Evolutionary conservation across 805 yeast genomes (phyloP).

Genomic region (Tetrapisispora pingtungensis): DNA sequence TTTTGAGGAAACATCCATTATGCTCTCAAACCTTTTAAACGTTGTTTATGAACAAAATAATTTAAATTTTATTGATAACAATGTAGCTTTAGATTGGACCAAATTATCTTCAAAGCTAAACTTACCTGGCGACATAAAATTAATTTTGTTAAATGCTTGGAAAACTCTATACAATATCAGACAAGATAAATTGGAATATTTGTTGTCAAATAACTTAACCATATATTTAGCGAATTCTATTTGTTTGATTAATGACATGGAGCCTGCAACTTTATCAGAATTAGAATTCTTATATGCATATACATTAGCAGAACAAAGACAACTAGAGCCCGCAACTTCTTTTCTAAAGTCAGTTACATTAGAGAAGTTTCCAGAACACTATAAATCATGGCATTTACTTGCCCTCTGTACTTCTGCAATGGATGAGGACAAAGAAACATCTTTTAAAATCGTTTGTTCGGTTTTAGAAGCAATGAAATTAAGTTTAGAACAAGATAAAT

Average conservation of each 20-base stretch:
- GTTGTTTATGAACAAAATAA: constrained; percentile 10
- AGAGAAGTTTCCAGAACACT: constrained; percentile 42
- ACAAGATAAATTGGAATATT: constrained; percentile 9
- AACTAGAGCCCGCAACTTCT: constrained; percentile 35
- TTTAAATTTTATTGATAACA: constrained; percentile 4
- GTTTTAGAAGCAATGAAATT: constrained; percentile 39
- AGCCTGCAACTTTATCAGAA: constrained; percentile 6
- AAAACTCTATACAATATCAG: constrained; percentile 13
- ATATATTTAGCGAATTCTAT: constrained; percentile 22
- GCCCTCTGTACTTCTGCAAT: constrained; percentile 49
- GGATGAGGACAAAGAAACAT: constrained; percentile 44
- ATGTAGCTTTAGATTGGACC: constrained; percentile 15
- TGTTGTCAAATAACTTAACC: constrained; percentile 11
- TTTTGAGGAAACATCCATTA: constrained; percentile 6
- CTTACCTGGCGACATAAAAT: constrained; percentile 14
- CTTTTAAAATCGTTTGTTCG: constrained; percentile 47
- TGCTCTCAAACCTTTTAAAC: constrained; percentile 8
- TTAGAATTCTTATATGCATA: constrained; percentile 39
- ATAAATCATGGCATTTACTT: constrained; percentile 58
- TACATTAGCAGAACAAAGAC: constrained; percentile 36
- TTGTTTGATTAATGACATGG: constrained; percentile 1
- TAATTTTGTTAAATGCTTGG: constrained; percentile 19
- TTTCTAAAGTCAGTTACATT: constrained; percentile 39
- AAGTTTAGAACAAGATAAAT: constrained; percentile 8
- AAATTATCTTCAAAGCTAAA: constrained; percentile 11